phyloP scores from a whole-genome alignment of 768 basidiomycete species.

The Boletales sp. region DNA sequence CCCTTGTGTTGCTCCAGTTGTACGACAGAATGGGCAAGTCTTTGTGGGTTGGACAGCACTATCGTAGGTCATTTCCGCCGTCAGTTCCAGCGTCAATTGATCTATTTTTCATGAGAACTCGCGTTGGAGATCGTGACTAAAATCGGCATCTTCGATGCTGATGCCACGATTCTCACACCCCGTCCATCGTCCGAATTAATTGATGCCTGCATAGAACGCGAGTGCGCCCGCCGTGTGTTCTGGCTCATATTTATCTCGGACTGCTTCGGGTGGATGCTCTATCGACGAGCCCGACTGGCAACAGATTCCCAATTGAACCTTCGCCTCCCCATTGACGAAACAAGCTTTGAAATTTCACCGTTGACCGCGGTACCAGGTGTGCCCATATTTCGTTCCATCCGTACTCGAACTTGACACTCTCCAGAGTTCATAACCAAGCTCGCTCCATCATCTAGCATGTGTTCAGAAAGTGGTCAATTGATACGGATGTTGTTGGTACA shows the following conservation, averaged over 20 bases:
- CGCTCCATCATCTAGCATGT: slow-evolving; percentile 50
- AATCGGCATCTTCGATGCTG: slow-evolving; percentile 61
- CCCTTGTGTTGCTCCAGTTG: slow-evolving; percentile 67
- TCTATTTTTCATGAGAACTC: slow-evolving; percentile 41
- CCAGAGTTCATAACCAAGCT: slow-evolving; percentile 68
- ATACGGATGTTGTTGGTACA: slow-evolving; percentile 67
- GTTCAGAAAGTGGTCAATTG: slow-evolving; percentile 67
- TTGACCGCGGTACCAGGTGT: slow-evolving; percentile 32
- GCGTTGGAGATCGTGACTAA: slow-evolving; percentile 65
- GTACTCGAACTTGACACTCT: slow-evolving; percentile 2
- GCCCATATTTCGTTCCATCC: not conserved
- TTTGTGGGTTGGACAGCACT: slow-evolving; percentile 26
- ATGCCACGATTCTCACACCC: slow-evolving; percentile 57
- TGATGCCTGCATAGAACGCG: slow-evolving; percentile 62
- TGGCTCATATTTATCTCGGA: slow-evolving; percentile 73
- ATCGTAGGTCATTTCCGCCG: slow-evolving; percentile 24
- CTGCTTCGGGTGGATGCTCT: slow-evolving; percentile 38
- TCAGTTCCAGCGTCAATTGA: not conserved
- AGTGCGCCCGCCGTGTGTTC: slow-evolving; percentile 77
- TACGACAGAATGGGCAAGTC: slow-evolving; percentile 52
- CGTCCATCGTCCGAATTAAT: slow-evolving; percentile 57
- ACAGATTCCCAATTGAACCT: slow-evolving; percentile 49
- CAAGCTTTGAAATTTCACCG: slow-evolving; percentile 71
- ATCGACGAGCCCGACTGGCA: slow-evolving; percentile 34
- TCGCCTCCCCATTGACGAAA: slow-evolving; percentile 76